Base-by-base conservation (phyloP, 164 flowering plant genomes). In the Macadamia integrifolia region DNA sequence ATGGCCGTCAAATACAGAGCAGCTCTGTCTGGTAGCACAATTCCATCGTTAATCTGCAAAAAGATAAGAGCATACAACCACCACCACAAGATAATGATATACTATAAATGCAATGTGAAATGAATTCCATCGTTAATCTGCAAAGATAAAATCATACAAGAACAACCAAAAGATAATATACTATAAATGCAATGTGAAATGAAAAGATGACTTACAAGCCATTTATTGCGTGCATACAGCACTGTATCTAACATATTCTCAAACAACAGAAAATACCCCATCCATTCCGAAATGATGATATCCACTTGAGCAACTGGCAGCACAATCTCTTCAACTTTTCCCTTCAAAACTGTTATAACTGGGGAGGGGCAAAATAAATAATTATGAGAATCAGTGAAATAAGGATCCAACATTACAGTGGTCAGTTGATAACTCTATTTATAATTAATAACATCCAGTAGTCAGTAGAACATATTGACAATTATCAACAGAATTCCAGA, bases 231-330 rank as follows among this genome's bases (percentile, higher is more conserved):
- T 60, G 99, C 97, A 79, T 90, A 92, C 17, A 94, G 78, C 61
- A 94, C 97, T 35, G 97, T 88, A 72, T 94, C 75, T 63, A 94
- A 76, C 99, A 94, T 94, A 77, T 94, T 94, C 75, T 94, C 99
- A 76, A 86, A 94, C 76, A 94, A 76, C 56, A 94, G 72, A 74
- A 94, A 94, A 69, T 94, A 94, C 8, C 99, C 99, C 99, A 94
- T 94, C 99, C 99, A 94, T 73, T 94, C 99, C 55, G 99, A 94
- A 60, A 94, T 84, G 29, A 94, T 94, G 67, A 94, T 79, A 77
- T 94, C 99, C 68, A 94, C 99, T 81, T 92, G 83, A 40, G 83
- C 66, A 53, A 89, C 89, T 42, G 99, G 99, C 60, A 94, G 93
- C 48, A 73, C 87, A 75, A 94, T 77, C 73, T 94, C 99, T 78